Evolutionary conservation across 2,329 filamentous ascomycete species (phyloP).

Genomic region (Microdochium nivale): DNA sequence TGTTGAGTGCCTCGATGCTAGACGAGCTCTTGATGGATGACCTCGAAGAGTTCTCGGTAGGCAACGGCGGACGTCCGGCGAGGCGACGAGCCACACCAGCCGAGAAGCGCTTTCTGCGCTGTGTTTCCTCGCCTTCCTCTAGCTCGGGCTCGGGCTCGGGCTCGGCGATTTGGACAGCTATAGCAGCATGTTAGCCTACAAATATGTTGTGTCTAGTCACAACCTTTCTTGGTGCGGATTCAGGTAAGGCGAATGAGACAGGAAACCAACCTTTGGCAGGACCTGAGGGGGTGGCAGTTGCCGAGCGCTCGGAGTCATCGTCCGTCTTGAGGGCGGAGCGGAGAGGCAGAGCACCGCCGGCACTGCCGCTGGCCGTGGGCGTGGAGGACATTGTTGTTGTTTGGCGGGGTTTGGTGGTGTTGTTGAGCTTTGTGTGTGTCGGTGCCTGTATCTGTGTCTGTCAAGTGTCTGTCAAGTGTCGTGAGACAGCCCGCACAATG

Average conservation of each 20-base stretch:
- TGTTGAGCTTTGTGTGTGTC: no score
- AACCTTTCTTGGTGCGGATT: no score
- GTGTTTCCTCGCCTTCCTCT: not conserved
- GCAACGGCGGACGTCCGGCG: conserved; percentile 29
- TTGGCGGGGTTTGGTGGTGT: no score
- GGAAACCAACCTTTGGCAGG: conserved; percentile 30
- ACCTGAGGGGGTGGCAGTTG: conserved; percentile 24
- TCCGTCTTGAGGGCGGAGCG: conserved; percentile 28
- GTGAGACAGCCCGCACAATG: no score
- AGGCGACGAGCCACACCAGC: conserved; percentile 33
- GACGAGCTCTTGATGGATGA: conserved; percentile 25
- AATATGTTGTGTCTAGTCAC: no score
- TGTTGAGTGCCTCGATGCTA: conserved; percentile 23
- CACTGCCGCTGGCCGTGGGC: not conserved
- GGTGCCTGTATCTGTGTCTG: no score
- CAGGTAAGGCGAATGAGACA: not conserved
- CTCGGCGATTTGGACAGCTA: conserved; percentile 52
- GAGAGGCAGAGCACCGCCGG: conserved; percentile 9
- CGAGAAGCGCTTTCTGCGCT: conserved; percentile 30
- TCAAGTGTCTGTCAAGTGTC: no score
- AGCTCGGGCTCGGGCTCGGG: conserved; percentile 25
- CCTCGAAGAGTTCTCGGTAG: conserved; percentile 30
- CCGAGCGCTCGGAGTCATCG: conserved; percentile 27
- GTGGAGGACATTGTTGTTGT: conserved; percentile 4
- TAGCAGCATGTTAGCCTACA: conserved; percentile 10